These are phyloP conservation scores for Carex pumila DNA, from an alignment of 176 grass and related monocot genomes.

Conservation along the genomic window DNA sequence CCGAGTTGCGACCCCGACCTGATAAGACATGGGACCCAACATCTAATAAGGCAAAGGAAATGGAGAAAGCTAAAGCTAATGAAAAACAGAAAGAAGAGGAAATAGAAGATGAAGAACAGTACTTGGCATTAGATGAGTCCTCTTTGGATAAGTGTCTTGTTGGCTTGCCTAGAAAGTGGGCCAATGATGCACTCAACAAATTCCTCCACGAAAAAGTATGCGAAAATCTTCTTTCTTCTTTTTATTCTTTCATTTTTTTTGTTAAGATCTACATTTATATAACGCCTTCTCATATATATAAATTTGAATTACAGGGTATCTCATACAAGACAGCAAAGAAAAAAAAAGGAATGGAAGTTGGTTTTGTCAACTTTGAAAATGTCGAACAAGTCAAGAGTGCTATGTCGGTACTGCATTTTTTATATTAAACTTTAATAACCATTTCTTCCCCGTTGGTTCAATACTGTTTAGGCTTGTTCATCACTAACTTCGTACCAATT, in stretches of 20 bases:
- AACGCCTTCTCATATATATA: background rate
- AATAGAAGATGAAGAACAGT: slow-evolving; percentile 24
- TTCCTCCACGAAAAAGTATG: slow-evolving; percentile 66
- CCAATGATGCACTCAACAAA: slow-evolving; percentile 40
- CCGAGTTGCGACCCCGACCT: slow-evolving; percentile 66
- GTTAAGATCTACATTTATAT: background rate
- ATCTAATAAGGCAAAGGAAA: slow-evolving; percentile 57
- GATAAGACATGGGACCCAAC: slow-evolving; percentile 90
- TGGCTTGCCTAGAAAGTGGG: slow-evolving; percentile 62
- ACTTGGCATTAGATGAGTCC: slow-evolving; percentile 34
- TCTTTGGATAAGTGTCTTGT: slow-evolving; percentile 76
- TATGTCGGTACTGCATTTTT: slow-evolving; percentile 48
- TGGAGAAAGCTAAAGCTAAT: slow-evolving; percentile 24
- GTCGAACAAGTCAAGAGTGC: slow-evolving; percentile 52
- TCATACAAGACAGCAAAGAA: slow-evolving; percentile 62
- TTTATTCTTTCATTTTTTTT: background rate
- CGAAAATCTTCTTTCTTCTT: background rate
- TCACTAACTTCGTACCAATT: background rate
- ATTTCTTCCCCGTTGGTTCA: background rate
- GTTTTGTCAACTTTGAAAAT: slow-evolving; percentile 75
- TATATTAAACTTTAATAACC: background rate
- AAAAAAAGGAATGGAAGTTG: slow-evolving; percentile 91
- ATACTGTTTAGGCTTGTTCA: background rate
- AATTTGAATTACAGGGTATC: slow-evolving; percentile 46
- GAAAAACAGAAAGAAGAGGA: slow-evolving; percentile 5